Evolutionary conservation across 2,329 filamentous ascomycete genomes (phyloP), one percentile per base, ranked within the genome.

Genomic region (Xylaria sp.): DNA sequence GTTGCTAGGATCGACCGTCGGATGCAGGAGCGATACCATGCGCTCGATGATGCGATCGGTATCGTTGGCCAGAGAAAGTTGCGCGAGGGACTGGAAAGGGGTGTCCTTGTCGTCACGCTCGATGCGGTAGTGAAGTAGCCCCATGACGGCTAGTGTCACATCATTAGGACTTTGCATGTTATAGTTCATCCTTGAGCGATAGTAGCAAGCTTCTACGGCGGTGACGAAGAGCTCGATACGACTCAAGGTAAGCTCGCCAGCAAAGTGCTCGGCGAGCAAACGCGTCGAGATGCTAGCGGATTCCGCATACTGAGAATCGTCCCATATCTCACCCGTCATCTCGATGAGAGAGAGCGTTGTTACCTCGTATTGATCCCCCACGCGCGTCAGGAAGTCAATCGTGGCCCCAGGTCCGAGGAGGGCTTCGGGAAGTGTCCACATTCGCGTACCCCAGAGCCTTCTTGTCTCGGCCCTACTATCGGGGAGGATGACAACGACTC

Each of bases 131-230:
- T 68, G 66, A 4, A 75, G 62, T 1, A 75, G 64, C 17, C 66
- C 64, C 73, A 75, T 75, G 2, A 75, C 68, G 2, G 74, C 73
- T 19, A 75, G 74, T 3, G 73, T 70, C 1, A 73, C 65, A 51
- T 75, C 74, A 4, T 68, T 73, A 9, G 60, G 21, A 0, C 54
- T 64, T n/a, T 49, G 63, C 43, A 54, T 56, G 3, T 31, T 43
- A 41, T 63, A 58, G 13, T 64, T 53, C 4, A 48, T 19, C 40
- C 54, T 53, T 1, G 35, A 44, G 6, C 67, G 62, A 4, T 51
- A 61, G 21, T 55, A 58, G n/a, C 72, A 63, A n/a, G 70, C 70
- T 23, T 69, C 61, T 7, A 74, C 56, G 4, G 68, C 70, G 4
- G 67, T 66, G 2, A 63, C 60, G 19, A 73, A 67, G 1, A 73